A percentile compares a stretch with the other conserved stretches of the same genome.
These are phyloP conservation scores for Trifolium dubium DNA, from an alignment of 306 rosid genomes.

Conservation along the genomic window DNA sequence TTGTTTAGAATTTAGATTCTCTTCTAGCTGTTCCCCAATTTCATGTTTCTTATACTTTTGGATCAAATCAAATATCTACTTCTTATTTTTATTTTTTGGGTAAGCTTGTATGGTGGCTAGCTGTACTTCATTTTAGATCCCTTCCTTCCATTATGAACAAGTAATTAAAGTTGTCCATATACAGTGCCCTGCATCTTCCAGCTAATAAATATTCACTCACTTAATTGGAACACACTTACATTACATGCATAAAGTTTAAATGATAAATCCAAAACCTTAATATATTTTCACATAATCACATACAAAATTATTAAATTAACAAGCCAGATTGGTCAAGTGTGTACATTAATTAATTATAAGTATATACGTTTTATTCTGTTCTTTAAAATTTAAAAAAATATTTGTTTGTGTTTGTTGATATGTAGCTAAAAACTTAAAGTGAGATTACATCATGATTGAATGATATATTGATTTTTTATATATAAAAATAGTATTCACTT, in stretches of 20 bases:
- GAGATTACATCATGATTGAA: conserved; percentile 43
- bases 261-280: conserved; percentile 37
- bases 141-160: conserved; percentile 42
- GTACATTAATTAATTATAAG: background rate
- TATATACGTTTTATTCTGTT: conserved; percentile 2
- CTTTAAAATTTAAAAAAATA: conserved; percentile 22
- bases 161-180: conserved; percentile 33
- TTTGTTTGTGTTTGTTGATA: conserved; percentile 30
- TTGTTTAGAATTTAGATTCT: conserved; percentile 30
- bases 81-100: conserved; percentile 12
- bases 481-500: conserved; percentile 1
- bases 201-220: conserved; percentile 7
- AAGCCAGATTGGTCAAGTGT: conserved; percentile 17
- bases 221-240: conserved; percentile 26
- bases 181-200: conserved; percentile 41
- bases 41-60: conserved; percentile 32
- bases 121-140: conserved; percentile 38
- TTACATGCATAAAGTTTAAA: conserved; percentile 25
- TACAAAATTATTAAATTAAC: conserved; percentile 1
- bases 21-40: conserved; percentile 39
- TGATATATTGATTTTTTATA: background rate
- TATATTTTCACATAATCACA: background rate
- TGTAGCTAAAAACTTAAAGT: conserved; percentile 27
- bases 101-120: conserved; percentile 44
- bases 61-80: background rate